Evolutionary conservation across 768 basidiomycete genomes (phyloP).

Genomic region (Rhodotorula taiwanensis): DNA sequence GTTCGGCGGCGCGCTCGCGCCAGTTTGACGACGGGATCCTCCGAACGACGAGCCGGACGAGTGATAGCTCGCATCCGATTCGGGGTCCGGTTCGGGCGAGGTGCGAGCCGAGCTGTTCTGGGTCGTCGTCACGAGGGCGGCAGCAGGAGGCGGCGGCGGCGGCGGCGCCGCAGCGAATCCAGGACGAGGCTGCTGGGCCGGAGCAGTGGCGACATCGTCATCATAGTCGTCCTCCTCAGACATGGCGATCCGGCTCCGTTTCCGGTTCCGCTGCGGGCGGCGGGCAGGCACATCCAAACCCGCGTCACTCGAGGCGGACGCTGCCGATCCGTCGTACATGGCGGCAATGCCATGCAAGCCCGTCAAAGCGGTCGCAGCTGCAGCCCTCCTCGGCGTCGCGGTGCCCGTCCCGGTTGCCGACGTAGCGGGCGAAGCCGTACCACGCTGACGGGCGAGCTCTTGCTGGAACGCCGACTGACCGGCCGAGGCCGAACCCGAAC

Average conservation of each 20-base stretch:
- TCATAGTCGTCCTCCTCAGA: constrained; percentile 57
- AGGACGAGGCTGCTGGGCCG: neutral
- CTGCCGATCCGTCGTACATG: neutral
- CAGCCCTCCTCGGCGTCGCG: constrained; percentile 5
- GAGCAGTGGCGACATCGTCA: constrained; percentile 48
- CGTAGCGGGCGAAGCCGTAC: neutral
- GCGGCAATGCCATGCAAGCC: constrained; percentile 36
- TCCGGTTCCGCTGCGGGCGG: constrained; percentile 19
- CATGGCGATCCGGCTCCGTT: constrained; percentile 57
- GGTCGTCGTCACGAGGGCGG: no score
- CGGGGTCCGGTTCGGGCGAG: constrained; percentile 39
- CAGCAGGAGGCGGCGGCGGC: no score
- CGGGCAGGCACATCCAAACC: no score
- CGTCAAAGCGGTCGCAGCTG: constrained; percentile 41
- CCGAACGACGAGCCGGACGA: constrained; percentile 7
- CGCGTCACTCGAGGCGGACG: no score
- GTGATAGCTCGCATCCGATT: constrained; percentile 20
- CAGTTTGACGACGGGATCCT: neutral
- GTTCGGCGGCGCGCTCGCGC: neutral
- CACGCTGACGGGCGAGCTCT: neutral
- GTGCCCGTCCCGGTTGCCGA: neutral
- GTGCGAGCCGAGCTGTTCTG: no score
- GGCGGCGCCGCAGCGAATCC: neutral
- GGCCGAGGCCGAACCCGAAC: no score
- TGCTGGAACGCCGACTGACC: neutral